Conservation (phyloP, 768 basidiomycete species). For the Mycena galopus region DNA sequence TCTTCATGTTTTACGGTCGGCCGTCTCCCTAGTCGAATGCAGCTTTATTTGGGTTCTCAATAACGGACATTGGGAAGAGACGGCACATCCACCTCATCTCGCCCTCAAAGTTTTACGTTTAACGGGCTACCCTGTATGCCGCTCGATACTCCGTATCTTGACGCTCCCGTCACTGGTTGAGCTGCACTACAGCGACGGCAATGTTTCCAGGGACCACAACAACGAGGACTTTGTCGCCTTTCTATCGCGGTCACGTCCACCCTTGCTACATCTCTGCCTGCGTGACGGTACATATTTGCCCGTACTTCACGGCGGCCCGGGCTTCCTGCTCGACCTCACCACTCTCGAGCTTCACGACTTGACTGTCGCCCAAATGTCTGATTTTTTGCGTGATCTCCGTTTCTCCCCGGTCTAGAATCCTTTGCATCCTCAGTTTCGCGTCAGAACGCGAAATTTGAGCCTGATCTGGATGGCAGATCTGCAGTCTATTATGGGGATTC, state of each 20-base stretch:
- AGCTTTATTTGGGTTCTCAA: neutral
- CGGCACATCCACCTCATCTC: neutral
- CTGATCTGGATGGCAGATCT: neutral
- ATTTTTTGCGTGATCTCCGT: neutral
- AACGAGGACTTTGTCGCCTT: neutral
- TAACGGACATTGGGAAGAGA: neutral
- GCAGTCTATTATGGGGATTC: neutral
- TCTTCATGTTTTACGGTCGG: neutral
- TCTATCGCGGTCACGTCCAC: neutral
- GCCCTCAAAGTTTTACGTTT: neutral
- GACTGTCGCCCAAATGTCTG: neutral
- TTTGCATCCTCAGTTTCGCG: neutral
- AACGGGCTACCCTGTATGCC: neutral
- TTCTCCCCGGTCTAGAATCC: neutral
- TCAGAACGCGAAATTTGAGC: no score
- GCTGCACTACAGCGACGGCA: neutral
- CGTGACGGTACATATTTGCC: neutral
- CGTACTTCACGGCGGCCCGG: neutral
- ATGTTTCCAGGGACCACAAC: no score
- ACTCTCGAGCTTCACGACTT: neutral
- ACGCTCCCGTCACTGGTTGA: neutral
- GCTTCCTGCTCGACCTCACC: neutral
- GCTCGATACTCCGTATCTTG: neutral
- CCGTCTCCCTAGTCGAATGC: constrained; percentile 1
- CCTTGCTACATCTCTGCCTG: neutral